Percentiles rank a stretch among this genome's conserved stretches.
phyloP scores from a whole-genome alignment of 2,329 filamentous ascomycete species.

The Dactylellina haptotyla region DNA sequence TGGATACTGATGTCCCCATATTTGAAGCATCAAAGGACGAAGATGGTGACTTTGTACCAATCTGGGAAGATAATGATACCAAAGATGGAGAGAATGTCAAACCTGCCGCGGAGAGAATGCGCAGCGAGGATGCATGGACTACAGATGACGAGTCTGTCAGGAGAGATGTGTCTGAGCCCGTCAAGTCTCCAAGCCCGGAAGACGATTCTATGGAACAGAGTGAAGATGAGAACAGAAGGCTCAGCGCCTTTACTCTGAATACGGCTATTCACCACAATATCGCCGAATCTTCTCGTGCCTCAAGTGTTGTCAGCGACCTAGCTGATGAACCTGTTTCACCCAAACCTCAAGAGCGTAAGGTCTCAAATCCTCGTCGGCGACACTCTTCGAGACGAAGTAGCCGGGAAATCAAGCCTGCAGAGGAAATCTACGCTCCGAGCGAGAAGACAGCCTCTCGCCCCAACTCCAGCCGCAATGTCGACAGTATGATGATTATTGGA shows the following conservation, averaged over 20 bases:
- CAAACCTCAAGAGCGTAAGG: slow-evolving; percentile 18
- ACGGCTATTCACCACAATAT: slow-evolving; percentile 47
- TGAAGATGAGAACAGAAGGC: slow-evolving; percentile 35
- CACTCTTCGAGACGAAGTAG: slow-evolving; percentile 37
- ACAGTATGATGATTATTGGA: slow-evolving; percentile 32
- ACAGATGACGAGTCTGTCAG: slow-evolving; percentile 36
- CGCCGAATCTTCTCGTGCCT: slow-evolving; percentile 31
- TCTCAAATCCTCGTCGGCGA: slow-evolving; percentile 30
- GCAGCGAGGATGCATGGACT: slow-evolving; percentile 45
- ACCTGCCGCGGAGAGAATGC: slow-evolving; percentile 13
- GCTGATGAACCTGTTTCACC: slow-evolving; percentile 19
- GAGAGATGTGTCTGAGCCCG: neutral
- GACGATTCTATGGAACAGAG: slow-evolving; percentile 1
- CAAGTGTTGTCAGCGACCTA: slow-evolving; percentile 31
- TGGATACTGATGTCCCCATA: slow-evolving; percentile 36
- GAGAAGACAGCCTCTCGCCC: slow-evolving; percentile 45
- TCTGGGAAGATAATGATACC: slow-evolving; percentile 44
- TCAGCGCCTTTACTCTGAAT: slow-evolving; percentile 45
- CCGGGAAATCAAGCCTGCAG: slow-evolving; percentile 34
- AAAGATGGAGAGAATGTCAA: slow-evolving; percentile 32
- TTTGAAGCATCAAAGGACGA: slow-evolving; percentile 32
- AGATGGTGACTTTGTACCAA: slow-evolving; percentile 31
- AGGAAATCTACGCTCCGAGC: slow-evolving; percentile 16
- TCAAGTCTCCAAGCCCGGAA: neutral
- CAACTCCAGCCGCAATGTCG: slow-evolving; percentile 11